These are phyloP conservation scores for Aspergillus chevalieri DNA, from an alignment of 2,329 filamentous ascomycete species.

Conservation along the genomic window DNA sequence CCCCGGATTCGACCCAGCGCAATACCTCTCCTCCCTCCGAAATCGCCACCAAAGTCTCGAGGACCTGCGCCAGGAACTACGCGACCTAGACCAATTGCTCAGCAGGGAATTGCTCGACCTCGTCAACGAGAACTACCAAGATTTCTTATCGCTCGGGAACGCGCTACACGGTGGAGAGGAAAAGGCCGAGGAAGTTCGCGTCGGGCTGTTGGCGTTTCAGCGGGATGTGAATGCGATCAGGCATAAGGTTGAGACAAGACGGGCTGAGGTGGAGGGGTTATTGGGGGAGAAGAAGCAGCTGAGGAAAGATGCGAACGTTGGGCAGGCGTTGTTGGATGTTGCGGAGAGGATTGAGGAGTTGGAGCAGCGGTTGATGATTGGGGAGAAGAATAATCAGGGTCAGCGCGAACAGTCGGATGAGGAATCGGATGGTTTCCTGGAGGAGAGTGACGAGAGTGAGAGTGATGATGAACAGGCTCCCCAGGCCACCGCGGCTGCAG, in stretches of 20 bases:
- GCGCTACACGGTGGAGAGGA: slow-evolving; percentile 84
- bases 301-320: slow-evolving; percentile 57
- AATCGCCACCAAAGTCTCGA: slow-evolving; percentile 94
- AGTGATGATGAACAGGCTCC: slow-evolving; percentile 21
- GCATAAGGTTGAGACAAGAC: slow-evolving; percentile 57
- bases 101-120: slow-evolving; percentile 85
- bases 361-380: slow-evolving; percentile 64
- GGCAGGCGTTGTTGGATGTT: slow-evolving; percentile 44
- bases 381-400: slow-evolving; percentile 23
- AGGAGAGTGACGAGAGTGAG: slow-evolving; percentile 27
- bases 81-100: slow-evolving; percentile 71
- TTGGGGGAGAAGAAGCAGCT: slow-evolving; percentile 63
- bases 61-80: slow-evolving; percentile 80
- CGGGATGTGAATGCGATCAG: slow-evolving; percentile 73
- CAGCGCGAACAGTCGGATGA: slow-evolving; percentile 18
- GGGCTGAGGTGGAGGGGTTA: slow-evolving; percentile 56
- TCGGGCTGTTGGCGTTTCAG: slow-evolving; percentile 78
- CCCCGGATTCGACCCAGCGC: slow-evolving; percentile 68
- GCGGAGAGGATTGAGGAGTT: slow-evolving; percentile 51
- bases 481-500: slow-evolving; percentile 14
- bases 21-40: slow-evolving; percentile 74
- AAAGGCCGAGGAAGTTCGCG: slow-evolving; percentile 79
- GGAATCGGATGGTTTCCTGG: slow-evolving; percentile 28
- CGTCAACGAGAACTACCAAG: slow-evolving; percentile 90
- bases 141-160: slow-evolving; percentile 76